Conservation (phyloP, 2,329 filamentous ascomycete genomes). For the Endothia cerciana region DNA sequence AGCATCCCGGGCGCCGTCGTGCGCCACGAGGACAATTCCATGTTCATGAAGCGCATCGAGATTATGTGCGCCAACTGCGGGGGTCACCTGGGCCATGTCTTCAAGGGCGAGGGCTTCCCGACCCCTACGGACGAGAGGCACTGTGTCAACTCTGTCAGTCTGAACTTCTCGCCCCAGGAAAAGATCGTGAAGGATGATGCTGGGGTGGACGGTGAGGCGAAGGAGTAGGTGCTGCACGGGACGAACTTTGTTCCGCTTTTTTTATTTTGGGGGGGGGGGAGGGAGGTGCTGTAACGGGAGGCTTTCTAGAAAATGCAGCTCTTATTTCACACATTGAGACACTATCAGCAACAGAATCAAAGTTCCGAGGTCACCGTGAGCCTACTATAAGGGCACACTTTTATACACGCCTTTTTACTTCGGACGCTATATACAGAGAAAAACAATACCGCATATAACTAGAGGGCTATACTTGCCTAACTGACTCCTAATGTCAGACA, state of each 20-base stretch:
- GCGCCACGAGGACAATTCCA: constrained; percentile 73
- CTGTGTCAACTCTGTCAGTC: constrained; percentile 91
- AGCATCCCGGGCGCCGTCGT: constrained; percentile 89
- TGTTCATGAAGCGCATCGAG: constrained; percentile 87
- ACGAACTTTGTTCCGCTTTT: neutral
- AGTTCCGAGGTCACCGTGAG: too few species aligned
- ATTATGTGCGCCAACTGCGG: constrained; percentile 96
- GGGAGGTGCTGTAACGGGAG: too few species aligned
- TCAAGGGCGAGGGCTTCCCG: constrained; percentile 82
- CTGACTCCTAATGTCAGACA: too few species aligned
- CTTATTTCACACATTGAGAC: neutral
- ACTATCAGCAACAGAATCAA: too few species aligned
- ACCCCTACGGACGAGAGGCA: constrained; percentile 95
- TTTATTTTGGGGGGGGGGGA: neutral
- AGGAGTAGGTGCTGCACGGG: constrained; percentile 9
- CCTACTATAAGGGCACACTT: too few species aligned
- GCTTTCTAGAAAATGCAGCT: too few species aligned
- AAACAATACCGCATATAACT: too few species aligned
- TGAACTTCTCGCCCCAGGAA: constrained; percentile 77
- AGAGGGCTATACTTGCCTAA: too few species aligned
- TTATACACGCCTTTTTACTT: too few species aligned
- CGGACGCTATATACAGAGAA: too few species aligned
- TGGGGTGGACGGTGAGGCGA: constrained; percentile 44
- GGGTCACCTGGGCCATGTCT: constrained; percentile 88
- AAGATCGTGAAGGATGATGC: constrained; percentile 49